Conservation (phyloP, 148 eudicot genomes). For the Pouteria glomerata region DNA sequence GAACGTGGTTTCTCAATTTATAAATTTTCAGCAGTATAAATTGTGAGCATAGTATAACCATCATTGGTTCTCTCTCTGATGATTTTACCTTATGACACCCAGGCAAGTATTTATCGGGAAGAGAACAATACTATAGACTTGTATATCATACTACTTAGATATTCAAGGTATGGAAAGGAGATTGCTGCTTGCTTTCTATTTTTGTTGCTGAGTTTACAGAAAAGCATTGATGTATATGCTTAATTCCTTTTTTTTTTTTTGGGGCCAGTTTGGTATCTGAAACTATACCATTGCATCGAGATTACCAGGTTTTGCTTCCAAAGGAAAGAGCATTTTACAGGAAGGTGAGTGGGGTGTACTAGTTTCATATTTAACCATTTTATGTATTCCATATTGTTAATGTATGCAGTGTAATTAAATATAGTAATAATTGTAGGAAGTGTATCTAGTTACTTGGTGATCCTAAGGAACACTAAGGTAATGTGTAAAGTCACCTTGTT, state of each 20-base stretch:
- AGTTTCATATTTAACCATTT: background rate
- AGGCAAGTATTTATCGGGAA: constrained; percentile 69
- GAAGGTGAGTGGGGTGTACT: constrained; percentile 40
- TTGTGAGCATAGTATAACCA: no score
- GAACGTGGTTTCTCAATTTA: no score
- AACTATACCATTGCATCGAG: constrained; percentile 89
- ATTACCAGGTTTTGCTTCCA: constrained; percentile 56
- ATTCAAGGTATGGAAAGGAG: constrained; percentile 64
- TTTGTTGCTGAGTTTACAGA: background rate
- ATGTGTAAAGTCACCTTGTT: no score
- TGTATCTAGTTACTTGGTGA: no score
- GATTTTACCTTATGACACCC: no score
- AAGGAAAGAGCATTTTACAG: constrained; percentile 51
- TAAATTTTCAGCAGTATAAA: no score
- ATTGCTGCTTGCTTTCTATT: constrained; percentile 9
- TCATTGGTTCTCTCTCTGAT: no score
- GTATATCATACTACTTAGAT: constrained; percentile 82
- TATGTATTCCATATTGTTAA: no score
- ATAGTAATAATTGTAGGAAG: no score
- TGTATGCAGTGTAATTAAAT: no score
- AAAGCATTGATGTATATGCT: constrained; percentile 16
- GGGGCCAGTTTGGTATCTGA: constrained; percentile 89
- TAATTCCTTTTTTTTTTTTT: constrained; percentile 16
- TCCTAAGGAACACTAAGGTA: no score
- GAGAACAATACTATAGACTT: constrained; percentile 75